Evolutionary conservation across 2,329 filamentous ascomycete species (phyloP), one percentile per base, ranked within the genome.

Genomic region (Colletotrichum destructivum): DNA sequence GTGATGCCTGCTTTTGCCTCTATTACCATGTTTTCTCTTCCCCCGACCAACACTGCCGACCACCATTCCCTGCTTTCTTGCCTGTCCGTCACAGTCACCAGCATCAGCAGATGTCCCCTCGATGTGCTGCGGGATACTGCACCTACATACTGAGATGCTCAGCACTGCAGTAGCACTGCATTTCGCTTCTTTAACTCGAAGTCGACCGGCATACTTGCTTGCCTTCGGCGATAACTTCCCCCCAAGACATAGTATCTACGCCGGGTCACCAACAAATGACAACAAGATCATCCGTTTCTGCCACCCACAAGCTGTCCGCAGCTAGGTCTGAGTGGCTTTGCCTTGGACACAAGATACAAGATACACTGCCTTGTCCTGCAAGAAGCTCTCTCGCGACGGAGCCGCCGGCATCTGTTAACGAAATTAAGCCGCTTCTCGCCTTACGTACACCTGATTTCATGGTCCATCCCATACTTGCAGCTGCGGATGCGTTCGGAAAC

Each of bases 111-210:
- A 13, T 4, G 23, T 35, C 26, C 21, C 44, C 64, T 26, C 56
- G 12, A 35, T 38, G 35, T 38, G 35, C 35, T 11, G 35, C 35
- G 9, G 35, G 9, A 38, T 38, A 3, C 9, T 38, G 35, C 9
- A 38, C 26, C 44, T 40, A 44, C 35, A 15, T 44, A 44, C 13
- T 15, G 42, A 18, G 38, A 59, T 47, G 11, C 16, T 21, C 55
- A 46, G 12, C 16, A 21, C 21, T 18, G 21, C 31, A 18, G 54
- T 44, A 35, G 9, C 63, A 67, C 68, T 63, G 56, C 63, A 56
- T 49, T 67, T 67, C 62, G n/a, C 40, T 18, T 23, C 57, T 55
- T 16, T 42, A 35, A 56, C 47, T 56, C 21, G n/a, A 47, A 55
- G n/a, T 44, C 35, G 31, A 49, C 23, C 62, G 55, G 18, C 42